Conservation (phyloP, 23 red algal genomes). For the Gracilaria domingensis region DNA sequence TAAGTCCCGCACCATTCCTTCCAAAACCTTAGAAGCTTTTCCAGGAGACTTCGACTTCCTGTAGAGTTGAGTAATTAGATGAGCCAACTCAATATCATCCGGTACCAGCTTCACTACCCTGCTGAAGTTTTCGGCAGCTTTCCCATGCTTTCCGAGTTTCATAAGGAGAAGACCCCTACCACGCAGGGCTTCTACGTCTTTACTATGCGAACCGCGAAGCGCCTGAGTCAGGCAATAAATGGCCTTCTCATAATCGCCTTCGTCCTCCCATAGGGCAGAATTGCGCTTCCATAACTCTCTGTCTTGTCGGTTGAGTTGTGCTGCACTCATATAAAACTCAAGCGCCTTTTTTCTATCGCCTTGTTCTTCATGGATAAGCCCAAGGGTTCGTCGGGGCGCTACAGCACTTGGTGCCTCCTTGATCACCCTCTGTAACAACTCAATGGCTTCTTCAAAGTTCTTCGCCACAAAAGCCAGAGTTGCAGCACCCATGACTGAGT, state of each 20-base stretch:
- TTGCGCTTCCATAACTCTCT: constrained; percentile 81
- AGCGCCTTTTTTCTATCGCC: constrained; percentile 81
- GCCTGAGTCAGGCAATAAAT: constrained; percentile 83
- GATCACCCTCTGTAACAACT: constrained; percentile 64
- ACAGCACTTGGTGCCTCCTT: constrained; percentile 83
- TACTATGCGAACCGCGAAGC: constrained; percentile 54
- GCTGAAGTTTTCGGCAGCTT: constrained; percentile 72
- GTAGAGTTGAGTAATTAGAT: constrained; percentile 22
- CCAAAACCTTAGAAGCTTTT: constrained; percentile 38
- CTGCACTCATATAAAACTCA: constrained; percentile 81
- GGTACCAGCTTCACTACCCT: constrained; percentile 36
- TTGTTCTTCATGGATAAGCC: constrained; percentile 72
- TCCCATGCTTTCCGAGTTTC: constrained; percentile 37
- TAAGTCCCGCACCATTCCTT: constrained; percentile 49
- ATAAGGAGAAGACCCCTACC: constrained; percentile 68
- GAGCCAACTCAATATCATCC: constrained; percentile 33
- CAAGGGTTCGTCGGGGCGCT: constrained; percentile 86
- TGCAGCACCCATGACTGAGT: constrained; percentile 83
- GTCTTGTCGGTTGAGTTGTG: constrained; percentile 81
- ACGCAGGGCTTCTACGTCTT: constrained; percentile 62
- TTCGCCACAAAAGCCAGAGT: constrained; percentile 72
- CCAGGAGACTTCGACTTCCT: constrained; percentile 11
- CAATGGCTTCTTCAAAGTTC: constrained; percentile 70
- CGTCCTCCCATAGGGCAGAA: constrained; percentile 68
- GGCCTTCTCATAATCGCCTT: constrained; percentile 69